Conservation (phyloP, 2,329 filamentous ascomycete genomes). For the Raffaelea ambrosiae region DNA sequence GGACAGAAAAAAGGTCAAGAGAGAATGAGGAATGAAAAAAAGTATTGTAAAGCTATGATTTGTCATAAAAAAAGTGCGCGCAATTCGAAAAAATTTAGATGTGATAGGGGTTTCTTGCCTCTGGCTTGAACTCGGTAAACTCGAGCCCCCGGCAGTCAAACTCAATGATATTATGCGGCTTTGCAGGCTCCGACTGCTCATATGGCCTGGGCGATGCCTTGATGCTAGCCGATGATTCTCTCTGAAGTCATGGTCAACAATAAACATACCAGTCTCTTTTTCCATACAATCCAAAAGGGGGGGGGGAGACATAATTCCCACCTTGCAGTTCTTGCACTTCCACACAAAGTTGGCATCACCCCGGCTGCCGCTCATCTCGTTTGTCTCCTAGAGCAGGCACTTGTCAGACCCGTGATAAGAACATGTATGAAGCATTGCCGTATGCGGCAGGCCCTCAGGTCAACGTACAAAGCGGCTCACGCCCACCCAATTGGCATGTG, state of each 20-base stretch:
- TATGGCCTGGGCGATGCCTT: slow-evolving; percentile 66
- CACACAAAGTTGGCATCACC: slow-evolving; percentile 99
- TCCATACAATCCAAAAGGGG: no score
- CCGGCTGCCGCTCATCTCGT: slow-evolving; percentile 85
- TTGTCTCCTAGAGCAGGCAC: slow-evolving; percentile 55
- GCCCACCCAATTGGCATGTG: slow-evolving; percentile 76
- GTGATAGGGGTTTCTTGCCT: slow-evolving; percentile 44
- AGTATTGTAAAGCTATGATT: no score
- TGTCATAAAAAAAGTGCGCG: background rate
- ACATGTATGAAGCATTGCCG: background rate
- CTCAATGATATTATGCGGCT: slow-evolving; percentile 70
- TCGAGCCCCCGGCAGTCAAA: slow-evolving; percentile 93
- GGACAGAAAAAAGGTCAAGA: background rate
- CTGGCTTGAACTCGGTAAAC: slow-evolving; percentile 82
- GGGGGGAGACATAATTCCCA: no score
- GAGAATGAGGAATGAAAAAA: no score
- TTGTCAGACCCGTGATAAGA: background rate
- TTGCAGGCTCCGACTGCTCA: slow-evolving; percentile 61
- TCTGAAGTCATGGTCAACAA: slow-evolving; percentile 36
- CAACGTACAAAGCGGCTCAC: slow-evolving; percentile 76
- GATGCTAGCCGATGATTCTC: slow-evolving; percentile 81
- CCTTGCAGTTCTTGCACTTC: slow-evolving; percentile 98
- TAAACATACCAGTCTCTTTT: no score
- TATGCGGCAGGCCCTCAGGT: no score
- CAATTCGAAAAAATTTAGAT: no score